A percentile compares a stretch with the other conserved stretches of the same genome.
phyloP scores from a whole-genome alignment of 257 asterid species.

The Orobanche coerulescens region DNA sequence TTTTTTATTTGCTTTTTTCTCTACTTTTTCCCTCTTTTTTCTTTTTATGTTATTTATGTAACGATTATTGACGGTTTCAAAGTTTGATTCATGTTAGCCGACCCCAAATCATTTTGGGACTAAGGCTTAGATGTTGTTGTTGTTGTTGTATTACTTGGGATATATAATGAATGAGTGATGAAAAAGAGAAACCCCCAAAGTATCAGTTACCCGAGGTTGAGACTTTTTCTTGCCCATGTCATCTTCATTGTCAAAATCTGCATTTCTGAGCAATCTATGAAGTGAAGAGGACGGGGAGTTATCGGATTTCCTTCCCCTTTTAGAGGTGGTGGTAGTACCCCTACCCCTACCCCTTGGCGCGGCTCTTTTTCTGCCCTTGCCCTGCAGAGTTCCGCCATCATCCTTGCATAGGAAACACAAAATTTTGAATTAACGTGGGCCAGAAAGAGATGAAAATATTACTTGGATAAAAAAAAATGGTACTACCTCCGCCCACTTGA shows the following conservation, averaged over 20 bases:
- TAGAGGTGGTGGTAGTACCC: conserved; percentile 52
- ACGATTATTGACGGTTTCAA: no score
- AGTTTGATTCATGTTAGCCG: no score
- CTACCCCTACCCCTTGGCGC: conserved; percentile 86
- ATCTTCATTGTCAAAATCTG: conserved; percentile 66
- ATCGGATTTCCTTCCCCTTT: conserved; percentile 75
- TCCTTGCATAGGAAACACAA: conserved; percentile 39
- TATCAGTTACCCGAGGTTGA: conserved; percentile 70
- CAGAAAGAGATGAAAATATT: conserved; percentile 1
- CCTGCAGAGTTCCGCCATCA: conserved; percentile 41
- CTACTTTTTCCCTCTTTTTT: no score
- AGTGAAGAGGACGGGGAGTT: conserved; percentile 74
- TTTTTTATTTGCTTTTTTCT: no score
- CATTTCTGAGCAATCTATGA: conserved; percentile 52
- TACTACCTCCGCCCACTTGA: no score
- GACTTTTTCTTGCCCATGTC: conserved; percentile 55
- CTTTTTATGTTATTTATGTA: no score
- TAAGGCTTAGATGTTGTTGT: no score
- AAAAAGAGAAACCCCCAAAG: not conserved
- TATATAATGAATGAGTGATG: not conserved
- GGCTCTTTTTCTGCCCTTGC: conserved; percentile 78
- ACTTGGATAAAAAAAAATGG: conserved; percentile 13
- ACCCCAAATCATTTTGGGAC: no score
- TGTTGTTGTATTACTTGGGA: not conserved
- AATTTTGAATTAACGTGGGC: not conserved